These are phyloP conservation scores for Iris macrosiphon DNA, from an alignment of 106 monocot genomes.

Conservation along the genomic window DNA sequence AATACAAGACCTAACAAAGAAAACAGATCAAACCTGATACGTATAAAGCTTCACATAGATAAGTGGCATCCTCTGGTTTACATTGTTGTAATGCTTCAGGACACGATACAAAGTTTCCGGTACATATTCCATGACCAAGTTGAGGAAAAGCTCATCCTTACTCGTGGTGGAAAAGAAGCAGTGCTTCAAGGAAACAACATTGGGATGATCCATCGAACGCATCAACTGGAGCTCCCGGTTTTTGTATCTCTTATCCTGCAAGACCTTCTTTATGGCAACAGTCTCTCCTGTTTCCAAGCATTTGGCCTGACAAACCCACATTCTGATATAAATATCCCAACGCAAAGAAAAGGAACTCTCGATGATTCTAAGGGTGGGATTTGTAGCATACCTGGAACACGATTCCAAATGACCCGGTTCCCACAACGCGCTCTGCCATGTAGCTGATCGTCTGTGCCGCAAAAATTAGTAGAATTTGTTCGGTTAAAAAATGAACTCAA, in stretches of 20 bases:
- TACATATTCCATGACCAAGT: constrained; percentile 57
- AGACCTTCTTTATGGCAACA: constrained; percentile 24
- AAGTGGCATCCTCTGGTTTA: constrained; percentile 56
- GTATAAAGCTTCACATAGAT: constrained; percentile 61
- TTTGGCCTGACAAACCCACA: constrained; percentile 86
- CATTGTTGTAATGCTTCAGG: constrained; percentile 19
- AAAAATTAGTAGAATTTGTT: not conserved
- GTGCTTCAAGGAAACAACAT: constrained; percentile 50
- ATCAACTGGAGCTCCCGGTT: constrained; percentile 53
- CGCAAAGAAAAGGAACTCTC: not conserved
- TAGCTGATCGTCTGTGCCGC: constrained; percentile 46
- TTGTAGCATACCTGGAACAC: constrained; percentile 35
- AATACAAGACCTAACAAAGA: not conserved
- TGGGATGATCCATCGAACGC: constrained; percentile 56
- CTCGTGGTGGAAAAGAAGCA: constrained; percentile 57
- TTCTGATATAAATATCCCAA: not conserved
- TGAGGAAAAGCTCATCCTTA: constrained; percentile 58
- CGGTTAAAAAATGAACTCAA: not conserved
- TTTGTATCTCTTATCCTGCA: constrained; percentile 59
- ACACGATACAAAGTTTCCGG: constrained; percentile 49
- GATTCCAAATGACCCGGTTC: constrained; percentile 45
- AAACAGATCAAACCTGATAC: constrained; percentile 23
- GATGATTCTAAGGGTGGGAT: no score
- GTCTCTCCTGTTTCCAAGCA: constrained; percentile 69
- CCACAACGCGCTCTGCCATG: constrained; percentile 57